Evolutionary conservation across 2,329 filamentous ascomycete species (phyloP), one percentile per base, ranked within the genome.

Genomic region (Tolypocladium nubicola): DNA sequence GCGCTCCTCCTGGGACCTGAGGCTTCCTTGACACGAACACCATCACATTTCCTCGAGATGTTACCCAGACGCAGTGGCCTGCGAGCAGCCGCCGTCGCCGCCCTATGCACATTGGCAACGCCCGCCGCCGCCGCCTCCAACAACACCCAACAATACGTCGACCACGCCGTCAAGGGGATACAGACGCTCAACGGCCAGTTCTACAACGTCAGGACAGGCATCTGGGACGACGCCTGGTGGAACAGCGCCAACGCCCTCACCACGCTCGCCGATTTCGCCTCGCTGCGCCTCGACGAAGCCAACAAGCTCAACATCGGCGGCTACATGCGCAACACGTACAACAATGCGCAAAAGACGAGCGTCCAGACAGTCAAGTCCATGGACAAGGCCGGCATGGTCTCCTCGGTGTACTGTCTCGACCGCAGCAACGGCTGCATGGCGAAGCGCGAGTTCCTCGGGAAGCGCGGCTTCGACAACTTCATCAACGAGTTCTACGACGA

Each of bases 161-260:
- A 61, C 16, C 63, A 71, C 55, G 64, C 75, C 4, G 62, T 65
- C 4, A 56, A 62, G 19, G 70, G 71, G 7, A 71, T 75, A 45
- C 61, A 71, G 40, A 66, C 75, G 7, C 74, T 88, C 1, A 83
- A 87, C 63, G 59, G 62, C 3, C 62, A 69, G 19, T 89, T 82
- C 79, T 89, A 89, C 68, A 79, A 86, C 64, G 58, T 70, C 3
- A 65, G 66, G 6, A 83, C 77, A 1, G 87, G 87, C 4, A 73
- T 88, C 14, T 90, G 84, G 84, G 71, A 82, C 56, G 79, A 79
- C 0, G 77, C 79, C 9, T 90, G 87, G 87, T 90, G 87, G 87
- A 88, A 89, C 65, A 79, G 80, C 56, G 87, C 81, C 50, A 90
- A 89, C 65, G 78, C 78, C 58, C 72, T 90, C 59, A 87, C 84